Base-by-base conservation (phyloP, 2,329 filamentous ascomycete species). In the Botrytis fabae region DNA sequence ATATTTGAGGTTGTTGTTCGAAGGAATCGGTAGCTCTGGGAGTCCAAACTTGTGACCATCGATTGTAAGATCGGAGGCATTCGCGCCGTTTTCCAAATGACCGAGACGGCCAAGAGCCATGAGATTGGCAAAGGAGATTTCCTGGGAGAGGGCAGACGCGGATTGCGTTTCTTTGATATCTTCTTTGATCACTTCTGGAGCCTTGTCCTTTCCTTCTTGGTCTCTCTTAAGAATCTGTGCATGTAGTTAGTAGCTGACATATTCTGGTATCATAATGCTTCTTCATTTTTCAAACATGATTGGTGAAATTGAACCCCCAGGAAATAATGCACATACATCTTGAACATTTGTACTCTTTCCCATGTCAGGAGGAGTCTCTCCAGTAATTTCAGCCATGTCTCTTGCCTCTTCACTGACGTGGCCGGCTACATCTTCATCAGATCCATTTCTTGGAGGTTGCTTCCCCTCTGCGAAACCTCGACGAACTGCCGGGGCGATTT, bases 401-500 rank as follows among this genome's bases (percentile, higher is more conserved):
- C 87, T 87, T 46, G 90, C 89, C 80, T 93, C 90, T 79, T 92
- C 88, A 75, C 86, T 90, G 44, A 91, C 88, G 82, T 89, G 86
- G 60, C 87, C 87, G 70, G 90, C 81, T 44, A 80, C 81, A 75
- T 87, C 84, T 81, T 86, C 84, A 73, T 86, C 88, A 20, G 87
- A 84, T 35, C 84, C 85, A 63, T 80, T 80, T 61, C 76, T 73
- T 63, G 75, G 60, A 46, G 71, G 76, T 18, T 74, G 62, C 66
- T 80, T 79, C 66, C 79, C 76, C 57, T 80, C 78, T 57, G 78
- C 79, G 69, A 77, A 80, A 20, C 76, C 75, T 76, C 80, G 78
- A 68, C 76, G 75, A 65, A 77, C 68, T 25, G 74, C 70, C 54
- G 68, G 51, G 38, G 54, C 46, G 61, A 76, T 72, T 35, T 75